A percentile compares a stretch with the other conserved stretches of the same genome.
phyloP scores from a whole-genome alignment of 352 stramenopile species.

The Phytopythium mirpurense region DNA sequence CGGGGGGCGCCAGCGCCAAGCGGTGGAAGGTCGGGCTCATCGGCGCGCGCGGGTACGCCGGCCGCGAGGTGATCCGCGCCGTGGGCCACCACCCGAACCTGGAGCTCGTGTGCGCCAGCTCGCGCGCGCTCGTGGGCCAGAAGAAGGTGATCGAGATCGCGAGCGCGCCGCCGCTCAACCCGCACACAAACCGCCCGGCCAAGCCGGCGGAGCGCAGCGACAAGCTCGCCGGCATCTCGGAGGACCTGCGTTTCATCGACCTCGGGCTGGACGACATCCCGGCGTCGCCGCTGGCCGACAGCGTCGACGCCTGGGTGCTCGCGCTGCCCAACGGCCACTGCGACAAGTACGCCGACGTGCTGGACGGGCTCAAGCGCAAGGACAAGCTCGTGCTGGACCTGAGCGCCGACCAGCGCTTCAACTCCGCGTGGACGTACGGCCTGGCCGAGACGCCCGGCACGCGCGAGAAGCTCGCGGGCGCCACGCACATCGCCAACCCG shows the following conservation, averaged over 20 bases:
- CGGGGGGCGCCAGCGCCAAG: conserved; percentile 27
- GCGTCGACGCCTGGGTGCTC: conserved; percentile 83
- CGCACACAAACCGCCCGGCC: conserved; percentile 70
- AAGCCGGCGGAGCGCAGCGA: conserved; percentile 31
- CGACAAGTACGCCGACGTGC: conserved; percentile 65
- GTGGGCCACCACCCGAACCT: conserved; percentile 73
- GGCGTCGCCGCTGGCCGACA: conserved; percentile 61
- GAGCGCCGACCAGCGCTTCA: conserved; percentile 87
- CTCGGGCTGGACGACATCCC: conserved; percentile 75
- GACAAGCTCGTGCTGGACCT: conserved; percentile 85
- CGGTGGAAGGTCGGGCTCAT: conserved; percentile 76
- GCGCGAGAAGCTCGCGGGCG: conserved; percentile 46
- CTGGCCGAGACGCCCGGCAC: conserved; percentile 69
- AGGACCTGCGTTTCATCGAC: conserved; percentile 77
- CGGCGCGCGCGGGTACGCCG: conserved; percentile 82
- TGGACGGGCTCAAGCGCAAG: conserved; percentile 62
- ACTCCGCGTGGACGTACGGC: conserved; percentile 81
- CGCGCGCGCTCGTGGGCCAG: conserved; percentile 66
- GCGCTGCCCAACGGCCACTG: conserved; percentile 86
- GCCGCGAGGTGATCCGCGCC: conserved; percentile 81
- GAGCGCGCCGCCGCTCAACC: conserved; percentile 69
- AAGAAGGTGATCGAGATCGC: conserved; percentile 72
- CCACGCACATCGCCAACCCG: conserved; percentile 85
- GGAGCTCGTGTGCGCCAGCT: conserved; percentile 82
- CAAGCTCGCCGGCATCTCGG: conserved; percentile 48